Evolutionary conservation across 257 asterid species (phyloP).

Genomic region (Asclepias syriaca): DNA sequence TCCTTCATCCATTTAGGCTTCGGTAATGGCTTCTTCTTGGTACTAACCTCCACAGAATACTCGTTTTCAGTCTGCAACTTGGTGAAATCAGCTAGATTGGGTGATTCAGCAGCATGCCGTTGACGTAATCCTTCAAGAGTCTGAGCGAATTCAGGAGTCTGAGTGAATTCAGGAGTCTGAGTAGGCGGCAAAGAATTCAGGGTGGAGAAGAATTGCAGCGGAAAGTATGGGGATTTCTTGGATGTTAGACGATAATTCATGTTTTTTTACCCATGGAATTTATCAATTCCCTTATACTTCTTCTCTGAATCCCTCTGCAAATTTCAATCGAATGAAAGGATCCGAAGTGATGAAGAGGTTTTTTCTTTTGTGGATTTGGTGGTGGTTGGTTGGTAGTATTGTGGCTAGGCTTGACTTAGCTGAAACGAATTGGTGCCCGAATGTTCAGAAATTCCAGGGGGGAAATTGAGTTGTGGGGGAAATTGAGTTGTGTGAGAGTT

Average conservation of each 20-base stretch:
- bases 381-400: too few species aligned
- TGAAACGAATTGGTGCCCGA: too few species aligned
- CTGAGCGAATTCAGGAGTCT: too few species aligned
- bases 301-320: not conserved
- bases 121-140: conserved; percentile 78
- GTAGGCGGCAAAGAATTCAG: conserved; percentile 32
- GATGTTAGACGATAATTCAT: conserved; percentile 53
- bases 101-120: conserved; percentile 68
- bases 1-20: too few species aligned
- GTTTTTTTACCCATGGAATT: not conserved
- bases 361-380: too few species aligned
- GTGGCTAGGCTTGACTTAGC: too few species aligned
- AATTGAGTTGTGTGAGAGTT: too few species aligned
- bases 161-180: too few species aligned
- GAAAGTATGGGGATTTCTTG: conserved; percentile 20
- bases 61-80: conserved; percentile 55
- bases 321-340: not conserved
- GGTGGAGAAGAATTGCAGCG: conserved; percentile 35
- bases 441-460: too few species aligned
- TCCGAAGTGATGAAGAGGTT: not conserved
- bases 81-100: conserved; percentile 47
- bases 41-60: conserved; percentile 85
- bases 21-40: too few species aligned
- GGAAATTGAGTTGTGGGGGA: too few species aligned
- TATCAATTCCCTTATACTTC: not conserved